phyloP scores from a whole-genome alignment of 352 stramenopile genomes.

The Phytophthora ramorum region DNA sequence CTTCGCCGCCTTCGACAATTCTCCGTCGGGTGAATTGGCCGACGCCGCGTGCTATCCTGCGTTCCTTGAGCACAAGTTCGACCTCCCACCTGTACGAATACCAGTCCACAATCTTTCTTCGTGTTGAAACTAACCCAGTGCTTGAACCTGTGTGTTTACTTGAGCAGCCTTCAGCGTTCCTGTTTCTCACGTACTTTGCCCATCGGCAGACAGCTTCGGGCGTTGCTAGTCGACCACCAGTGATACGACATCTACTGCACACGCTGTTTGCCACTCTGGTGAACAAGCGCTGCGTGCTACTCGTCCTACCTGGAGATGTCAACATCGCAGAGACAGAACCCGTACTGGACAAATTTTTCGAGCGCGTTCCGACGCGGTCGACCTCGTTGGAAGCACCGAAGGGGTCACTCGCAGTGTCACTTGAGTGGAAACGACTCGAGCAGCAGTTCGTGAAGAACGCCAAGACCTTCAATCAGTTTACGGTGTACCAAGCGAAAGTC shows the following conservation, averaged over 20 bases:
- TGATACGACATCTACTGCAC: constrained; percentile 66
- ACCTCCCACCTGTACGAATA: constrained; percentile 49
- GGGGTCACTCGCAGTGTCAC: constrained; percentile 1
- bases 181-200: constrained; percentile 69
- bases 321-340: constrained; percentile 53
- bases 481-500: constrained; percentile 54
- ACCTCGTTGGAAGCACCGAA: constrained; percentile 11
- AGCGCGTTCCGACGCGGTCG: constrained; percentile 33
- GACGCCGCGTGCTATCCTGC: constrained; percentile 42
- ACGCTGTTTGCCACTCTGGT: constrained; percentile 54
- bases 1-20: constrained; percentile 70
- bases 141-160: neutral
- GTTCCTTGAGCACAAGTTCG: constrained; percentile 63
- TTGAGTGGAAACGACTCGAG: constrained; percentile 26
- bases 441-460: constrained; percentile 47
- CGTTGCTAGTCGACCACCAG: constrained; percentile 36
- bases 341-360: constrained; percentile 68
- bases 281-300: constrained; percentile 47
- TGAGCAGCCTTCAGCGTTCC: constrained; percentile 46
- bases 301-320: constrained; percentile 58
- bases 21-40: constrained; percentile 49
- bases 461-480: constrained; percentile 50
- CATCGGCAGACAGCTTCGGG: constrained; percentile 47
- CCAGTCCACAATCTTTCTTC: neutral
- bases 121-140: neutral